Conservation (phyloP, 257 asterid species). For the Cruciata laevipes region DNA sequence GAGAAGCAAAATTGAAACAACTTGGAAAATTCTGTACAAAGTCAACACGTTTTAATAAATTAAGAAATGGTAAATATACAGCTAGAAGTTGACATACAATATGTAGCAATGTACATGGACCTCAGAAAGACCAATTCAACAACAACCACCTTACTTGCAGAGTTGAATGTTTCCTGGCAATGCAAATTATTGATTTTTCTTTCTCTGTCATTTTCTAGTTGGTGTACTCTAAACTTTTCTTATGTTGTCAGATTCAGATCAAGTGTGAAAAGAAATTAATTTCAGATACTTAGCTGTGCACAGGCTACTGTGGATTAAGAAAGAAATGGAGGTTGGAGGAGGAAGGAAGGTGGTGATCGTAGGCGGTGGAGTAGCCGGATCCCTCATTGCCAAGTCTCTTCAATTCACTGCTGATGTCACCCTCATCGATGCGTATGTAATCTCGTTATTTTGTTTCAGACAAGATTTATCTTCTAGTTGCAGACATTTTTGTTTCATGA, state of each 20-base stretch:
- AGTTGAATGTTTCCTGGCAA: not conserved
- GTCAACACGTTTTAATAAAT: not conserved
- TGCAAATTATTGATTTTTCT: not conserved
- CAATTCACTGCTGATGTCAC: constrained; percentile 75
- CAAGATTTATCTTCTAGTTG: not conserved
- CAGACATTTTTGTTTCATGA: not conserved
- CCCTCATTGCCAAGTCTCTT: constrained; percentile 71
- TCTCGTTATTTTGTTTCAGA: not conserved
- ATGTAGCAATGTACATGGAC: not conserved
- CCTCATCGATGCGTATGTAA: constrained; percentile 67
- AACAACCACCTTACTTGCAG: not conserved
- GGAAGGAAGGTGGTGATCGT: constrained; percentile 83
- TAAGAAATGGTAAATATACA: too few relatives aligned
- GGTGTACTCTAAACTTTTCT: not conserved
- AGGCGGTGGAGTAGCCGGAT: constrained; percentile 89
- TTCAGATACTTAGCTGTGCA: not conserved
- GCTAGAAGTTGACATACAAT: not conserved
- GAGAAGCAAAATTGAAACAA: not conserved
- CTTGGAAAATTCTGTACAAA: not conserved
- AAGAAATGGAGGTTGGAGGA: not conserved
- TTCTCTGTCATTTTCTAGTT: not conserved
- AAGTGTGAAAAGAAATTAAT: not conserved
- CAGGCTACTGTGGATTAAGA: not conserved
- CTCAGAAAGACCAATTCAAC: not conserved
- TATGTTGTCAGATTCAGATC: not conserved